Evolutionary conservation across 2,329 filamentous ascomycete species (phyloP).

Genomic region (Diplodia mutila): DNA sequence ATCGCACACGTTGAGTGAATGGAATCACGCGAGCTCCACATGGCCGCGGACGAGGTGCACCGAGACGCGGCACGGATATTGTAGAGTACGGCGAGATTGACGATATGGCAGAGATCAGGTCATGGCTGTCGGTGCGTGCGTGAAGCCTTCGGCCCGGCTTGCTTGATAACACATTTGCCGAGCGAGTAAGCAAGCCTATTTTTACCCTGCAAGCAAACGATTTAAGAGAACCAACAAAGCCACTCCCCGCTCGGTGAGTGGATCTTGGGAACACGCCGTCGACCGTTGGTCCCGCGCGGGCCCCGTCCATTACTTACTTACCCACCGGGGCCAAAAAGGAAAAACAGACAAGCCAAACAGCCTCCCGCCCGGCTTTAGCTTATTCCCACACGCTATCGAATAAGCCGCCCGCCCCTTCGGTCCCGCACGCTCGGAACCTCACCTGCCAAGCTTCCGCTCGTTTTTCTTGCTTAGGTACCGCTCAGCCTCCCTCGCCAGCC

Average conservation of each 20-base stretch:
- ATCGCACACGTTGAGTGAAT: too few species aligned
- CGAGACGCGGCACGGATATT: too few species aligned
- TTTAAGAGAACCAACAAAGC: background rate
- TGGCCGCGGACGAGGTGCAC: too few species aligned
- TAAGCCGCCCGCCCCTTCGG: too few species aligned
- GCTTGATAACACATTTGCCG: background rate
- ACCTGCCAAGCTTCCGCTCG: background rate
- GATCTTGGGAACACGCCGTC: background rate
- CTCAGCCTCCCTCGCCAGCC: too few species aligned
- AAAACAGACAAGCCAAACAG: background rate
- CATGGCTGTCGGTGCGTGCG: background rate
- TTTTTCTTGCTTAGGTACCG: background rate
- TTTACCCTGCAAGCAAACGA: background rate
- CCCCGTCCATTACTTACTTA: too few species aligned
- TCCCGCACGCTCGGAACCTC: slow-evolving; percentile 8
- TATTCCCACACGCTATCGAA: too few species aligned
- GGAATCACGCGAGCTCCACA: too few species aligned
- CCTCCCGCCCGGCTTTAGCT: too few species aligned
- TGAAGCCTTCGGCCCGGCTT: background rate
- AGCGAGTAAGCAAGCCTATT: too few species aligned
- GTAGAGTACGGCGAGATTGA: too few species aligned
- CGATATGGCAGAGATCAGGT: background rate
- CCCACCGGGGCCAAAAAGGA: too few species aligned
- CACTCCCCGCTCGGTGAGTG: background rate
- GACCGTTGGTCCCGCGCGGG: slow-evolving; percentile 1